Conservation (phyloP, 2,329 filamentous ascomycete species). For the Thielaviopsis punctulata region DNA sequence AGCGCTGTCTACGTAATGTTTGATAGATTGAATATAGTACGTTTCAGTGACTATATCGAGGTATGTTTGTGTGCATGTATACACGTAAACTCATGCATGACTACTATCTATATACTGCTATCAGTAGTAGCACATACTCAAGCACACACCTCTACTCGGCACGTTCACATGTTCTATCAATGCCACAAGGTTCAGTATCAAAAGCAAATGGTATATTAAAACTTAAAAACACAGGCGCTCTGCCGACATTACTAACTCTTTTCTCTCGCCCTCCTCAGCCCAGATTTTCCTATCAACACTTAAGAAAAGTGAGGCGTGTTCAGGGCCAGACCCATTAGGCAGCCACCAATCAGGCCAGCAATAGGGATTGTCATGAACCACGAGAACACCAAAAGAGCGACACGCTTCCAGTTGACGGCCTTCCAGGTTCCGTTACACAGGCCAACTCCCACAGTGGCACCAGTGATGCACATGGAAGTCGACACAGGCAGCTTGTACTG, state of each 20-base stretch:
- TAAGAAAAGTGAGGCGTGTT: conserved; percentile 20
- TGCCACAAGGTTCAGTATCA: not conserved
- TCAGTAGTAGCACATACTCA: too few relatives aligned
- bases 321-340: conserved; percentile 24
- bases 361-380: conserved; percentile 35
- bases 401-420: conserved; percentile 61
- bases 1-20: conserved; percentile 36
- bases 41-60: too few relatives aligned
- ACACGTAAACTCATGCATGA: too few relatives aligned
- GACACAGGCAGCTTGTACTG: conserved; percentile 61
- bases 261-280: not conserved
- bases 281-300: not conserved
- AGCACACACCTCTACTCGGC: too few relatives aligned
- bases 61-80: not conserved
- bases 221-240: not conserved
- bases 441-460: conserved; percentile 60
- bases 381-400: conserved; percentile 46
- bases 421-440: conserved; percentile 56
- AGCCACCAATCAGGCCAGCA: conserved; percentile 25
- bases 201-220: not conserved
- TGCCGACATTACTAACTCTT: not conserved
- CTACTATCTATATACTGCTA: not conserved
- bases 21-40: not conserved
- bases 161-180: too few relatives aligned
- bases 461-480: conserved; percentile 65